These are phyloP conservation scores for Nigrograna mackinnonii DNA, from an alignment of 2,329 filamentous ascomycete genomes.

Conservation along the genomic window DNA sequence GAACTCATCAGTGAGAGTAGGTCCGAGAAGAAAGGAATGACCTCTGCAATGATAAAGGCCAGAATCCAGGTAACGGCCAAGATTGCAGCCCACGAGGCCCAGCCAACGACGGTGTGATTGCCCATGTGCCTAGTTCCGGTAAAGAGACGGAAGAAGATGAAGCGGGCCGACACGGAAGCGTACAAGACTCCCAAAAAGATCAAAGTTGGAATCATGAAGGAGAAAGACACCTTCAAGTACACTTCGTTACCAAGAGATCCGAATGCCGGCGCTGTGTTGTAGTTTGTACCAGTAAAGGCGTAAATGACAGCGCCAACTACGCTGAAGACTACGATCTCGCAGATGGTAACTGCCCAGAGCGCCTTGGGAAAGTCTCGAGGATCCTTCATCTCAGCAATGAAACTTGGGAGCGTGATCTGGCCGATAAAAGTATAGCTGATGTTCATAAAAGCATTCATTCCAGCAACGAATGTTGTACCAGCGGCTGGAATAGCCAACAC, in stretches of 20 bases:
- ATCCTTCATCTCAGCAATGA: conserved; percentile 91
- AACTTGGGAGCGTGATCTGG: conserved; percentile 90
- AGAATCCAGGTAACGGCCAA: conserved; percentile 76
- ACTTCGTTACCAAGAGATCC: conserved; percentile 74
- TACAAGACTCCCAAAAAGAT: conserved; percentile 92
- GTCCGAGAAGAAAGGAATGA: conserved; percentile 91
- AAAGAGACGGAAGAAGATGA: conserved; percentile 90
- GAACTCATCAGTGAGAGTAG: conserved; percentile 77
- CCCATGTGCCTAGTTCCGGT: conserved; percentile 77
- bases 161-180: conserved; percentile 85
- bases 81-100: conserved; percentile 77
- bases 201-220: conserved; percentile 93
- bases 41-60: conserved; percentile 90
- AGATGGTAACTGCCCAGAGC: conserved; percentile 86
- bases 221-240: conserved; percentile 88
- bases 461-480: conserved; percentile 78
- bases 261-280: conserved; percentile 86
- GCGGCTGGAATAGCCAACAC: conserved; percentile 69
- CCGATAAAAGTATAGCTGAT: conserved; percentile 97
- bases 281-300: conserved; percentile 85
- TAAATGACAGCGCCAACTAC: conserved; percentile 82
- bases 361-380: conserved; percentile 88
- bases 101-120: conserved; percentile 80
- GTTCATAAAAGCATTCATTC: conserved; percentile 88
- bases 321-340: conserved; percentile 84